Conservation (phyloP, 148 eudicot genomes). For the Rhododendron ferrugineum region DNA sequence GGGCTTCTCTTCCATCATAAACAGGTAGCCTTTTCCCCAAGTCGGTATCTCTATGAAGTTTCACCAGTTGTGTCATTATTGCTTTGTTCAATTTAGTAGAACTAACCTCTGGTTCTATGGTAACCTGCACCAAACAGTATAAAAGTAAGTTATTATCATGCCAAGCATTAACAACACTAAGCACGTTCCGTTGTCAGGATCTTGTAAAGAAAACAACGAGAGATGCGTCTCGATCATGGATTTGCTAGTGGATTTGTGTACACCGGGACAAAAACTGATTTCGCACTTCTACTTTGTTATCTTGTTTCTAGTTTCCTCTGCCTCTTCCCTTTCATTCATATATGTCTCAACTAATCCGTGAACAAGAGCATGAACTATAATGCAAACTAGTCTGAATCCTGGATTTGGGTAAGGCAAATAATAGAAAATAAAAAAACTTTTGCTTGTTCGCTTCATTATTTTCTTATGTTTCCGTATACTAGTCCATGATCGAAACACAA, state of each 20-base stretch:
- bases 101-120: conserved; percentile 46
- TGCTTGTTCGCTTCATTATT: not conserved
- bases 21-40: conserved; percentile 59
- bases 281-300: not conserved
- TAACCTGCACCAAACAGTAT: conserved; percentile 36
- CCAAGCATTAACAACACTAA: not conserved
- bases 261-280: not conserved
- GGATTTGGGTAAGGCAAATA: not conserved
- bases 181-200: not conserved
- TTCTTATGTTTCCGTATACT: not conserved
- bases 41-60: conserved; percentile 46
- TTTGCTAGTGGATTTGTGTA: not conserved
- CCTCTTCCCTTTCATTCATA: not conserved
- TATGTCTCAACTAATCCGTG: not conserved
- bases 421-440: not conserved
- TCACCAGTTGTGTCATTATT: conserved; percentile 50
- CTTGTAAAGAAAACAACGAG: not conserved
- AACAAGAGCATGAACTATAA: not conserved
- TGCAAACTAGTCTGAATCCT: not conserved
- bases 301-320: not conserved
- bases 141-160: not conserved
- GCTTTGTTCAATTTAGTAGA: conserved; percentile 55
- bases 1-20: conserved; percentile 55
- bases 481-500: not conserved
- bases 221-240: not conserved